phyloP scores from a whole-genome alignment of 1,284 basidiomycete genomes.

The Apiotrichum laibachii region DNA sequence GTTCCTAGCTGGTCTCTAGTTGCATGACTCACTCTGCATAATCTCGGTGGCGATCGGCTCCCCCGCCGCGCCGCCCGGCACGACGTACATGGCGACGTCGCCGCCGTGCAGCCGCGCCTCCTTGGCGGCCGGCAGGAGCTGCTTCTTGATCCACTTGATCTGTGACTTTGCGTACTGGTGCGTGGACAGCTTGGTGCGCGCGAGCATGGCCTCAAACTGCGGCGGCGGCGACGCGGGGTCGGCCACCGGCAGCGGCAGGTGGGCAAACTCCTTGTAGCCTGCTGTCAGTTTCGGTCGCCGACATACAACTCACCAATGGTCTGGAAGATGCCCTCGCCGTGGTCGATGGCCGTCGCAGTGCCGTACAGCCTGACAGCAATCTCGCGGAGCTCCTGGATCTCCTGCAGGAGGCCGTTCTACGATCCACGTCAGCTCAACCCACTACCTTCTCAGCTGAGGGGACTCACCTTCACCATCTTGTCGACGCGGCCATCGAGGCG shows the following conservation, averaged over 20 bases:
- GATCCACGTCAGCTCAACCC: neutral
- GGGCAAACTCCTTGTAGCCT: constrained; percentile 89
- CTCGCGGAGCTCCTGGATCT: constrained; percentile 61
- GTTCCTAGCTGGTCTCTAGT: neutral
- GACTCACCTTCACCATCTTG: constrained; percentile 78
- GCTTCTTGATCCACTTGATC: constrained; percentile 87
- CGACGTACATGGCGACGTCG: constrained; percentile 48
- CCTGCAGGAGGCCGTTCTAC: constrained; percentile 77
- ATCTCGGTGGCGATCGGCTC: constrained; percentile 57
- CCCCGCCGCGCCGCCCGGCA: constrained; percentile 63
- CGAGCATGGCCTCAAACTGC: constrained; percentile 61
- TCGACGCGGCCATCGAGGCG: constrained; percentile 80
- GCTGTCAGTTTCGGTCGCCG: neutral
- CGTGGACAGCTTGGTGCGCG: constrained; percentile 81
- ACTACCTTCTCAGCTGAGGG: neutral
- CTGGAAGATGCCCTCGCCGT: constrained; percentile 77
- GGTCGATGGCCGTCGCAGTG: constrained; percentile 33
- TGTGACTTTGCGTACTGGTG: constrained; percentile 90
- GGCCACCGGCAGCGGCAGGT: constrained; percentile 41
- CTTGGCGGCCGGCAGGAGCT: constrained; percentile 73
- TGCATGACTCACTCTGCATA: constrained; percentile 53
- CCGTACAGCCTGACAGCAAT: constrained; percentile 48
- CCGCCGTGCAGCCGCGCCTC: constrained; percentile 53
- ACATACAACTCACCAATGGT: constrained; percentile 67
- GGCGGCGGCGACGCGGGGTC: constrained; percentile 24